phyloP scores from a whole-genome alignment of 1,139 yeast species.

The Pneumocystis murina region DNA sequence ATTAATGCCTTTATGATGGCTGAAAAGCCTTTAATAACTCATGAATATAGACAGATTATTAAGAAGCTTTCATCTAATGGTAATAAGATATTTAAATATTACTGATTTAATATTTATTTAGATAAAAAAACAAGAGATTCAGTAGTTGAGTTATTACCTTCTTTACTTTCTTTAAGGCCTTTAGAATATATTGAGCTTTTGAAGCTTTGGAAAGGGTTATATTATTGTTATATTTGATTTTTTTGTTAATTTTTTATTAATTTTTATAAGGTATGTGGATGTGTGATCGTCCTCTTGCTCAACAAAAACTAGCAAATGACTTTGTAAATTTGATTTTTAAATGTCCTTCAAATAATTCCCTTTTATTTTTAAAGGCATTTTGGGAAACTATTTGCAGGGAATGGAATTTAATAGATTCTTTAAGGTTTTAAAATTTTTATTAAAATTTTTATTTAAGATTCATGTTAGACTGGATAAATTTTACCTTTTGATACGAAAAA shows the following conservation, averaged over 20 bases:
- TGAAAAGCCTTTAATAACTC: background rate
- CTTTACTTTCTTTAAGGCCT: conserved; percentile 35
- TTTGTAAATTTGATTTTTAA: conserved; percentile 43
- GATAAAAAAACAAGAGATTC: conserved; percentile 57
- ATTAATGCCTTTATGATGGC: background rate
- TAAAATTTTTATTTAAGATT: conserved; percentile 19
- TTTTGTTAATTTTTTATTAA: background rate
- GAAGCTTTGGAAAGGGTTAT: conserved; percentile 87
- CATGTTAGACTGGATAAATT: conserved; percentile 62
- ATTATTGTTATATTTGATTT: conserved; percentile 28
- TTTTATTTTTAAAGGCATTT: conserved; percentile 53
- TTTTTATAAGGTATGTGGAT: conserved; percentile 64
- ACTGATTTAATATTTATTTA: conserved; percentile 10
- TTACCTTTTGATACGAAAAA: conserved; percentile 64
- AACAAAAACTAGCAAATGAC: conserved; percentile 63
- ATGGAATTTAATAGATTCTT: conserved; percentile 74
- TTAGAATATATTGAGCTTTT: conserved; percentile 45
- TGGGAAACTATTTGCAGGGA: conserved; percentile 70
- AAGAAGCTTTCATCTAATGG: conserved; percentile 74
- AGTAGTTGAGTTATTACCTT: conserved; percentile 54
- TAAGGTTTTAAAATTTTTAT: conserved; percentile 8
- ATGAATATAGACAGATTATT: conserved; percentile 34
- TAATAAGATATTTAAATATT: conserved; percentile 14
- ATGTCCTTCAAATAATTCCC: conserved; percentile 32
- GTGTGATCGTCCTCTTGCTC: conserved; percentile 83